Evolutionary conservation across 768 basidiomycete species (phyloP).

Genomic region (Termitomyces titanicus): DNA sequence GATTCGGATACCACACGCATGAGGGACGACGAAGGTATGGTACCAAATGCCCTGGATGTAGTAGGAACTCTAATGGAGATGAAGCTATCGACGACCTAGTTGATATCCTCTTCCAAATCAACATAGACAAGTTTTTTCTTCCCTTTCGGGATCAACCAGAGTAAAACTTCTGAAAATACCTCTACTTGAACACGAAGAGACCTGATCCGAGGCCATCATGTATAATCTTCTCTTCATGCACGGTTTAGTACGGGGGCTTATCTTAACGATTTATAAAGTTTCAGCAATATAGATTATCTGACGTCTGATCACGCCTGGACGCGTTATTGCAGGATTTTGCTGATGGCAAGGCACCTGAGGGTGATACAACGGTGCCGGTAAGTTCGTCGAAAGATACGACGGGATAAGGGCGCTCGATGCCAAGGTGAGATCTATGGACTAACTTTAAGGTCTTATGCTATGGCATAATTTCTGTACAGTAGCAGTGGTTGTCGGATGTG

Average conservation of each 20-base stretch:
- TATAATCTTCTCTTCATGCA: neutral
- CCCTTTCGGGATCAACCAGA: slow-evolving; percentile 7
- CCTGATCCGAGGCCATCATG: too few relatives aligned
- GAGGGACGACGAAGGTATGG: neutral
- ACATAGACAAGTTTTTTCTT: slow-evolving; percentile 6
- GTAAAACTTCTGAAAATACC: slow-evolving; percentile 2
- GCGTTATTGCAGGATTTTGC: neutral
- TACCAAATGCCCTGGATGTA: neutral
- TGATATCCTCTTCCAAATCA: neutral
- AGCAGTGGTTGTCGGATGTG: slow-evolving; percentile 6
- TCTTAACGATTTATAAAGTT: neutral
- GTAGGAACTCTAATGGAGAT: neutral
- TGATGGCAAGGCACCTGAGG: slow-evolving; percentile 11
- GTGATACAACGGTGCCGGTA: neutral
- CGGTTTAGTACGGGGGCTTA: neutral
- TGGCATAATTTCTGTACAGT: neutral
- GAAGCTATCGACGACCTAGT: neutral
- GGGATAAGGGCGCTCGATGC: neutral
- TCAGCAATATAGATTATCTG: slow-evolving; percentile 5
- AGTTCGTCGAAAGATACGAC: slow-evolving; percentile 8
- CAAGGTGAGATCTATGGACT: neutral
- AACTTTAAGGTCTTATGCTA: neutral
- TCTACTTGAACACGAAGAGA: neutral
- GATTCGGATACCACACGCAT: neutral
- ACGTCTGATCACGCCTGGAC: neutral